Conservation (phyloP, 2,329 filamentous ascomycete species). For the Aspergillus clavatus region DNA sequence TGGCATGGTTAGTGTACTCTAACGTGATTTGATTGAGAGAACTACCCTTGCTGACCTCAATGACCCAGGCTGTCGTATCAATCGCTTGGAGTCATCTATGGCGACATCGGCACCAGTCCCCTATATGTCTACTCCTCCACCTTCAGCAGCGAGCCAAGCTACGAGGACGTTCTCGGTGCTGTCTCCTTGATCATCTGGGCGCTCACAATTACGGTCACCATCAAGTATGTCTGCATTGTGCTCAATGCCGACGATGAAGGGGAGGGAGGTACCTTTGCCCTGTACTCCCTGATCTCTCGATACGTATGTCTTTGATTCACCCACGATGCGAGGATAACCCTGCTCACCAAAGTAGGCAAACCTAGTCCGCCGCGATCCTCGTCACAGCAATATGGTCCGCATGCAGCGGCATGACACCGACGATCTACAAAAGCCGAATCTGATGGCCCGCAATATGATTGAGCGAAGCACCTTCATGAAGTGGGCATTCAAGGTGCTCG, state of each 20-base stretch:
- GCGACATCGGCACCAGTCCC: slow-evolving; percentile 56
- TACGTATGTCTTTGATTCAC: slow-evolving; percentile 36
- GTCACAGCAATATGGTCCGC: slow-evolving; percentile 43
- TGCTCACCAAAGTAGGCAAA: slow-evolving; percentile 37
- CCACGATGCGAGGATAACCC: background rate
- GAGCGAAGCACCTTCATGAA: slow-evolving; percentile 46
- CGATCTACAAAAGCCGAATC: slow-evolving; percentile 43
- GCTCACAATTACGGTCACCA: slow-evolving; percentile 52
- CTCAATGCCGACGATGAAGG: slow-evolving; percentile 53
- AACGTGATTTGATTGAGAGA: background rate
- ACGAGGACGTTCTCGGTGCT: slow-evolving; percentile 49
- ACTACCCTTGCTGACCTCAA: too few species aligned
- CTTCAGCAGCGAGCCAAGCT: slow-evolving; percentile 43
- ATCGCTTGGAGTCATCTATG: slow-evolving; percentile 54
- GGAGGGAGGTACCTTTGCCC: slow-evolving; percentile 54
- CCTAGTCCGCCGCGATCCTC: slow-evolving; percentile 50
- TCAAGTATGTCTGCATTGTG: slow-evolving; percentile 54
- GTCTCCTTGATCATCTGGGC: slow-evolving; percentile 54
- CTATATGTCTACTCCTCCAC: slow-evolving; percentile 55
- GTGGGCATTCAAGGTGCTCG: slow-evolving; percentile 47
- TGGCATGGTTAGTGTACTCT: background rate
- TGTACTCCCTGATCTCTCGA: slow-evolving; percentile 50
- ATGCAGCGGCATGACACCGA: slow-evolving; percentile 45
- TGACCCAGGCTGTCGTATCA: slow-evolving; percentile 48
- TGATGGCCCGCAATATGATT: slow-evolving; percentile 42